Percentiles rank a stretch among this genome's conserved stretches.
Conservation (phyloP, 1,139 yeast genomes). For the Scheffersomyces titani region DNA sequence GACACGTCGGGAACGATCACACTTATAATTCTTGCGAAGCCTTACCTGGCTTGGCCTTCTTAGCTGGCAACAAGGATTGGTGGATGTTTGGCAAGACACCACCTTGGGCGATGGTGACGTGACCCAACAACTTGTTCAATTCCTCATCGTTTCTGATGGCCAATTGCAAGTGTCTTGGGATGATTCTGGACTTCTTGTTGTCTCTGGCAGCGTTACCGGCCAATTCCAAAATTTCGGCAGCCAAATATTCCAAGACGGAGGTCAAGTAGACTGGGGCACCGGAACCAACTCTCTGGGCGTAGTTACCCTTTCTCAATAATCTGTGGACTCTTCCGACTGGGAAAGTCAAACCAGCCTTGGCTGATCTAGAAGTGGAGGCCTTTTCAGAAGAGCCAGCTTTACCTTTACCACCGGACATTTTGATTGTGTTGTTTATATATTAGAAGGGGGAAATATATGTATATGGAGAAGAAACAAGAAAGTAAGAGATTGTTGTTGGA, state of each 20-base stretch:
- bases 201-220: slow-evolving; percentile 61
- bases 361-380: slow-evolving; percentile 55
- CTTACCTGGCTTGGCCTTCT: slow-evolving; percentile 72
- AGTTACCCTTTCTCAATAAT: slow-evolving; percentile 56
- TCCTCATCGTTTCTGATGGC: slow-evolving; percentile 59
- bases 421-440: slow-evolving; percentile 11
- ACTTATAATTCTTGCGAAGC: slow-evolving; percentile 85
- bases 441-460: slow-evolving; percentile 5
- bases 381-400: slow-evolving; percentile 55
- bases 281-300: slow-evolving; percentile 58
- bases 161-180: slow-evolving; percentile 55
- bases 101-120: slow-evolving; percentile 95
- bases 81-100: slow-evolving; percentile 98
- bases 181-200: slow-evolving; percentile 59
- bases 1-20: slow-evolving; percentile 3
- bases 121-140: slow-evolving; percentile 70
- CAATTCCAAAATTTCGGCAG: slow-evolving; percentile 57
- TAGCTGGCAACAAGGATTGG: slow-evolving; percentile 93
- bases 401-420: slow-evolving; percentile 57
- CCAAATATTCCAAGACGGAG: slow-evolving; percentile 53
- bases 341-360: slow-evolving; percentile 57
- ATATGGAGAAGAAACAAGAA: slow-evolving; percentile 8
- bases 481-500: slow-evolving; percentile 4
- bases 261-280: slow-evolving; percentile 59
- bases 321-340: slow-evolving; percentile 60